Conservation (phyloP, 768 basidiomycete genomes). For the Mycena albidolilacea region DNA sequence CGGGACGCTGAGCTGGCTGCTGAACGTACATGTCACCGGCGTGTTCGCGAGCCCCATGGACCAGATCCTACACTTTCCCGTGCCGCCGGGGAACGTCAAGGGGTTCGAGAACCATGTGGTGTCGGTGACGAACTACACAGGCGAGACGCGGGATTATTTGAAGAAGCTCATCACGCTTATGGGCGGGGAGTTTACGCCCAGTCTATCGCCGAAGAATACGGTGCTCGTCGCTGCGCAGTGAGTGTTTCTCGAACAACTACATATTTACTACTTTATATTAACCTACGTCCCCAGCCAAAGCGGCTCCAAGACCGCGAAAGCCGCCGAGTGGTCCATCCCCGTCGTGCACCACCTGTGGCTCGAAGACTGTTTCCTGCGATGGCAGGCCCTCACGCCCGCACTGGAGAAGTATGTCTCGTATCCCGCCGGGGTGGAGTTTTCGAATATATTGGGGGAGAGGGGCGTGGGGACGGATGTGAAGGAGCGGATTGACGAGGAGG, state of each 20-base stretch:
- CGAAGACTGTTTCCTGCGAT: conserved; percentile 89
- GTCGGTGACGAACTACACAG: conserved; percentile 91
- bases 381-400: conserved; percentile 78
- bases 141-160: conserved; percentile 88
- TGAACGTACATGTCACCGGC: conserved; percentile 79
- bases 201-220: conserved; percentile 83
- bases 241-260: conserved; percentile 47
- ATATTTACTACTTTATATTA: conserved; percentile 4
- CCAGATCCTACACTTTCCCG: conserved; percentile 89
- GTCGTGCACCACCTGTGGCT: conserved; percentile 94
- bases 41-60: conserved; percentile 74
- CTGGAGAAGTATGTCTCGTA: conserved; percentile 78
- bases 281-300: conserved; percentile 55
- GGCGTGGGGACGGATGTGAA: conserved; percentile 47
- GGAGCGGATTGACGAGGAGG: conserved; percentile 34
- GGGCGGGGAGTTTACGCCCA: conserved; percentile 88
- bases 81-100: conserved; percentile 72
- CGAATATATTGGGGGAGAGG: conserved; percentile 57
- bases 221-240: conserved; percentile 89
- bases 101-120: conserved; percentile 73
- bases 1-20: conserved; percentile 88
- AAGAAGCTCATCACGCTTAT: conserved; percentile 84
- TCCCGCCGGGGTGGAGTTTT: conserved; percentile 78
- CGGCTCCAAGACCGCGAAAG: conserved; percentile 79
- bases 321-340: conserved; percentile 85